A percentile compares a stretch with the other conserved stretches of the same genome.
Evolutionary conservation across 805 yeast genomes (phyloP).

Genomic region (Saccharomycopsis schoenii): DNA sequence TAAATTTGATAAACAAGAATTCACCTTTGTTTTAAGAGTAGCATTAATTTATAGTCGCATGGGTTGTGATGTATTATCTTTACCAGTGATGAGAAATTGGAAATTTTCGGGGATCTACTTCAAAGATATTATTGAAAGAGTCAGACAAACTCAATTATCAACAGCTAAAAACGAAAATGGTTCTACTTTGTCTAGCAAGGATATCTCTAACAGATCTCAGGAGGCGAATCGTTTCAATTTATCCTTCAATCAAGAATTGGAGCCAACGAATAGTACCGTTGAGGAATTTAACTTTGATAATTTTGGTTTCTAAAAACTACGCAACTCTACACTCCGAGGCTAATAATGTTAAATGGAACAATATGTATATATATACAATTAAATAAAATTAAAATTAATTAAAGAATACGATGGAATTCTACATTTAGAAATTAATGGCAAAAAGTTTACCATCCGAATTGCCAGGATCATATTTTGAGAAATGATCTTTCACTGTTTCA

Average conservation of each 20-base stretch:
- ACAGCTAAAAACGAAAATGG: not conserved
- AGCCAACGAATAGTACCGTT: not conserved
- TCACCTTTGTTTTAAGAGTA: conserved; percentile 49
- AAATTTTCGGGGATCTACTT: conserved; percentile 29
- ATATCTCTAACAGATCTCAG: not conserved
- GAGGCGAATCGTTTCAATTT: not conserved
- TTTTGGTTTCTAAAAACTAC: not conserved
- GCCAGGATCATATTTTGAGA: not conserved
- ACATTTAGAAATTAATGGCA: not conserved
- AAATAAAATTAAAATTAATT: too few relatives aligned
- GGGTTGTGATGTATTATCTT: conserved; percentile 82
- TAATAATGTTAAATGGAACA: not conserved
- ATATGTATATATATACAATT: not conserved
- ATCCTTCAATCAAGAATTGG: not conserved
- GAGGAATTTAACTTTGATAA: conserved; percentile 6
- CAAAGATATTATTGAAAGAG: not conserved
- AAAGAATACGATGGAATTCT: too few relatives aligned
- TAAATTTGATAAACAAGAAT: conserved; percentile 40
- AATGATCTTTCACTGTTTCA: conserved; percentile 34
- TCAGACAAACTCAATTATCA: not conserved
- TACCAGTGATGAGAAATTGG: conserved; percentile 62
- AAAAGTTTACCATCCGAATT: not conserved
- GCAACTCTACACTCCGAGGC: not conserved
- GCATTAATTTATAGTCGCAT: conserved; percentile 64
- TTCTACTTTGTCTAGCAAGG: not conserved